Conservation (phyloP, 1,284 basidiomycete genomes). For the Xanthoconium separans region DNA sequence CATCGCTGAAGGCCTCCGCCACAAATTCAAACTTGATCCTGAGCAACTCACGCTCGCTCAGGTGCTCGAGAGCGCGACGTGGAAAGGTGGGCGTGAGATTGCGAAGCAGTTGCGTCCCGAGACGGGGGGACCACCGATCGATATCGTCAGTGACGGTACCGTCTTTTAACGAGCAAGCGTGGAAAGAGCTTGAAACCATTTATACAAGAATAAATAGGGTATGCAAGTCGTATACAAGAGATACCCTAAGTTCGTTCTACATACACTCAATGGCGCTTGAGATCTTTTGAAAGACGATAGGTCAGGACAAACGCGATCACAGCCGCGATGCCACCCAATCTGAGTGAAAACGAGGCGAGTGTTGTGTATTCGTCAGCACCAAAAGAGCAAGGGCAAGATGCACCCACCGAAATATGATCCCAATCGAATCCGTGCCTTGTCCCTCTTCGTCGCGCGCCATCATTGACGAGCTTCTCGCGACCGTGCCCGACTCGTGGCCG, state of each 20-base stretch:
- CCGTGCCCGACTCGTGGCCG: not conserved
- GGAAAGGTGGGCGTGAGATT: conserved; percentile 94
- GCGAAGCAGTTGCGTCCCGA: conserved; percentile 76
- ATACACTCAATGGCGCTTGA: conserved; percentile 45
- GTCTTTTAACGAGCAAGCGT: conserved; percentile 53
- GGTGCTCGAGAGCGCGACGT: conserved; percentile 90
- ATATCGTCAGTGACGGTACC: conserved; percentile 83
- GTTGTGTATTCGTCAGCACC: not conserved
- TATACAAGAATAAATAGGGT: not conserved
- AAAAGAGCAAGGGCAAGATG: too few relatives aligned
- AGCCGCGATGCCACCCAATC: conserved; percentile 71
- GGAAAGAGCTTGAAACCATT: not conserved
- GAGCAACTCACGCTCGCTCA: conserved; percentile 74
- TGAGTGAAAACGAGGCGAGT: not conserved
- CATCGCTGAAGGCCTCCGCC: conserved; percentile 71
- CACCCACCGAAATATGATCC: conserved; percentile 70
- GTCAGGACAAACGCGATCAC: conserved; percentile 68
- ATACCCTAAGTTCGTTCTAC: not conserved
- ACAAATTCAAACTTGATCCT: conserved; percentile 45
- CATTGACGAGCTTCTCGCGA: not conserved
- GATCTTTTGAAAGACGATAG: conserved; percentile 58
- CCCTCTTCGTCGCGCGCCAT: not conserved
- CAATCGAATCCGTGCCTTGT: conserved; percentile 46
- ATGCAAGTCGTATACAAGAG: not conserved
- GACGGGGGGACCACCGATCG: conserved; percentile 84